Conservation (phyloP, 1,284 basidiomycete species). For the Ustilago sp. region DNA sequence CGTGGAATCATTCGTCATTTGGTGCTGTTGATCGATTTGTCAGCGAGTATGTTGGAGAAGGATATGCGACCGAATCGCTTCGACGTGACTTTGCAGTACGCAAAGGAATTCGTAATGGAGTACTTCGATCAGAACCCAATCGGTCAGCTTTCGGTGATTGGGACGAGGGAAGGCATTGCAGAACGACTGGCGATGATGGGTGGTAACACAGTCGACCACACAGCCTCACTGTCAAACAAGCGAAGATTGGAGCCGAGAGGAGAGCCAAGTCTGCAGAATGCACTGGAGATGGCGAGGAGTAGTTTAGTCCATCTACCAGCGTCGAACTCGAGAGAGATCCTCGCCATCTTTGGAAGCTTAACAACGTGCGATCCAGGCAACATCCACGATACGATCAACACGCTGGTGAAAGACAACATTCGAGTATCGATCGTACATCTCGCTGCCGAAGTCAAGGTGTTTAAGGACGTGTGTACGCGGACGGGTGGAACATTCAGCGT, state of each 20-base stretch:
- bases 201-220: slow-evolving; percentile 92
- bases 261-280: slow-evolving; percentile 95
- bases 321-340: slow-evolving; percentile 92
- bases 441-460: slow-evolving; percentile 96
- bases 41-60: slow-evolving; percentile 90
- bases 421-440: slow-evolving; percentile 91
- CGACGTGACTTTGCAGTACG: slow-evolving; percentile 84
- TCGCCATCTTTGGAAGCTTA: slow-evolving; percentile 91
- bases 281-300: slow-evolving; percentile 83
- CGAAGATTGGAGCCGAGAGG: slow-evolving; percentile 88
- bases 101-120: slow-evolving; percentile 83
- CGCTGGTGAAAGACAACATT: slow-evolving; percentile 81
- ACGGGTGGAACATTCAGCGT: slow-evolving; percentile 75
- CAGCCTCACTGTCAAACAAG: slow-evolving; percentile 85
- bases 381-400: slow-evolving; percentile 88
- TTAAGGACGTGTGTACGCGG: slow-evolving; percentile 77
- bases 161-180: slow-evolving; percentile 66
- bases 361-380: slow-evolving; percentile 97
- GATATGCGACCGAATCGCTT: slow-evolving; percentile 90
- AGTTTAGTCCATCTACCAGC: slow-evolving; percentile 81
- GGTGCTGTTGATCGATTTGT: slow-evolving; percentile 88
- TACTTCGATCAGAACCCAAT: slow-evolving; percentile 99
- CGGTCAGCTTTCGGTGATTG: slow-evolving; percentile 76
- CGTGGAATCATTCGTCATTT: slow-evolving; percentile 96
- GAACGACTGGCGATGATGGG: slow-evolving; percentile 75